Base-by-base conservation (phyloP, 768 basidiomycete genomes). In the Pulveroboletus ravenelii region DNA sequence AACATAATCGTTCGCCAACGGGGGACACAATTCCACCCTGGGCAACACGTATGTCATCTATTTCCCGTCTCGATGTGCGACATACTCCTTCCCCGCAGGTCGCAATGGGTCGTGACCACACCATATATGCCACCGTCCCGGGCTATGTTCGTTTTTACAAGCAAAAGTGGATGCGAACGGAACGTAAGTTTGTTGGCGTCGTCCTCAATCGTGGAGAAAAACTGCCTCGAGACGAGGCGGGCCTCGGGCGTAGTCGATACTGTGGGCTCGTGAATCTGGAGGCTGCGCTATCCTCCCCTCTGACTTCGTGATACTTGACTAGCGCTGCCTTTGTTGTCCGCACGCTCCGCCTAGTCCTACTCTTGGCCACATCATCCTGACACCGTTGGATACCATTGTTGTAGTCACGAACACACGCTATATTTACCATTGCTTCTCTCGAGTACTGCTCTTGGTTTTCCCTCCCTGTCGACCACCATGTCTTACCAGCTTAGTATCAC, bases 1-100 rank as follows among this genome's bases (percentile, higher is more conserved):
- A 91, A 95, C 73, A 97, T 99, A 60, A 89, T 99, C 64, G 84
- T 98, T 30, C 81, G 96, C 40, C 96, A 99, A 69, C 80, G 96
- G 56, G 96, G 96, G 9, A 87, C 88, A 0, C 75, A 86, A 45
- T 95, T 96, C 72, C 93, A 95, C 64, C 84, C 95, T 5, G 95
- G 94, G 1, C 93, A 93, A 67, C 85, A 97, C 69, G 94, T 93
- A 69, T 49, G 85, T 72, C 38, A n/a, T 45, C 30, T 29, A 30
- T 31, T 47, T 35, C 41, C 44, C 29, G n/a, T 15, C 18, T 42
- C 48, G 40, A 17, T 37, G 17, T 25, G 10, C n/a, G 10, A 20
- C 37, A 32, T 30, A 23, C 53, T 63, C 47, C 53, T 51, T 36
- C 18, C 29, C 41, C 25, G 32, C 60, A 95, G 91, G 92, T 97